Evolutionary conservation across 2,329 filamentous ascomycete species (phyloP).

Genomic region (Fusarium coffeatum): DNA sequence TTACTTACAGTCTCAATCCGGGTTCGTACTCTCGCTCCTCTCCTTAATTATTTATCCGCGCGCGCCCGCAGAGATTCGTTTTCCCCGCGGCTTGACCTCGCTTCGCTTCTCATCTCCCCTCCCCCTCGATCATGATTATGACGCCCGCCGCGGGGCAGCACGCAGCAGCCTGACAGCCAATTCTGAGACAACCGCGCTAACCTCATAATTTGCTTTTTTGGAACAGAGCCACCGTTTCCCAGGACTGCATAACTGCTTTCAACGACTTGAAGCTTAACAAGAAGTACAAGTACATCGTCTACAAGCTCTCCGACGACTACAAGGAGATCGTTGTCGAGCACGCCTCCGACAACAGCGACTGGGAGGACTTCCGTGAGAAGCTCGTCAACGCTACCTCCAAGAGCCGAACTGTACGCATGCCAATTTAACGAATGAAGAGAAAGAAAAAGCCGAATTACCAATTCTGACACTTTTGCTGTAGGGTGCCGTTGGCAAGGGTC

Average conservation of each 20-base stretch:
- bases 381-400: slow-evolving; percentile 79
- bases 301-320: slow-evolving; percentile 86
- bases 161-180: slow-evolving; percentile 20
- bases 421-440: neutral
- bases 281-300: slow-evolving; percentile 87
- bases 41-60: slow-evolving; percentile 13
- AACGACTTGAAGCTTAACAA: slow-evolving; percentile 87
- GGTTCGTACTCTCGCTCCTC: slow-evolving; percentile 57
- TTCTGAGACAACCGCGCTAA: slow-evolving; percentile 44
- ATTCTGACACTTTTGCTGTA: slow-evolving; percentile 47
- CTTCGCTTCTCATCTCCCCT: slow-evolving; percentile 24
- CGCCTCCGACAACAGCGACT: slow-evolving; percentile 73
- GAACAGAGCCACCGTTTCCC: slow-evolving; percentile 74
- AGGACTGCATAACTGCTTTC: slow-evolving; percentile 77
- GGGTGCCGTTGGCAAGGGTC: slow-evolving; percentile 73
- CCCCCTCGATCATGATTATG: slow-evolving; percentile 33
- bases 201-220: slow-evolving; percentile 17
- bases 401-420: slow-evolving; percentile 69
- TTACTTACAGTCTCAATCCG: slow-evolving; percentile 71
- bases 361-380: slow-evolving; percentile 79
- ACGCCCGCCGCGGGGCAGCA: slow-evolving; percentile 43
- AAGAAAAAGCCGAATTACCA: neutral
- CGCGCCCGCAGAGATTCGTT: slow-evolving; percentile 24
- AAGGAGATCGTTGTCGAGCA: slow-evolving; percentile 86
- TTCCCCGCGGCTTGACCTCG: slow-evolving; percentile 17